A percentile compares a stretch with the other conserved stretches of the same genome.
phyloP scores from a whole-genome alignment of 495 filamentous ascomycete genomes.

The Neurospora terricola region DNA sequence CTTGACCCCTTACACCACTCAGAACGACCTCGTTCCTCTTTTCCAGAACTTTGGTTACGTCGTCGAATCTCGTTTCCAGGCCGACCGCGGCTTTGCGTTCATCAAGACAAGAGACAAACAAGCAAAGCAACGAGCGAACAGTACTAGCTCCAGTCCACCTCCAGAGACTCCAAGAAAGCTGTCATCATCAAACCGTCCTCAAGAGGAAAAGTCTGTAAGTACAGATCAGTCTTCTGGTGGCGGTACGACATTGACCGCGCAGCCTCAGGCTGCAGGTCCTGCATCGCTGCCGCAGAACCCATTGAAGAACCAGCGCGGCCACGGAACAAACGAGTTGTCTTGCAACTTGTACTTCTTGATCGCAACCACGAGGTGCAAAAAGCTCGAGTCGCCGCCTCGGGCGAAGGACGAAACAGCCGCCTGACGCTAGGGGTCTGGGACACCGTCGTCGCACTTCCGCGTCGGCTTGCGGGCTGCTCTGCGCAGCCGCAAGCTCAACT shows the following conservation, averaged over 20 bases:
- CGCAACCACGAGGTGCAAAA: no score
- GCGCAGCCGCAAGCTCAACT: conserved; percentile 76
- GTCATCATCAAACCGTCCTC: neutral
- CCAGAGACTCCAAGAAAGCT: neutral
- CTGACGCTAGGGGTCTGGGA: neutral
- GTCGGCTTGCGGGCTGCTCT: conserved; percentile 82
- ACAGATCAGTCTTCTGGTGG: neutral
- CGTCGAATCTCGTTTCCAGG: conserved; percentile 53
- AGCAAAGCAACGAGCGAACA: no score
- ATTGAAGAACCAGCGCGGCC: no score
- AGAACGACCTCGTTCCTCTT: conserved; percentile 86
- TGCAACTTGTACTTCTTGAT: no score
- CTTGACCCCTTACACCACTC: conserved; percentile 73
- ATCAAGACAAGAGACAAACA: no score
- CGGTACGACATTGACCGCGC: neutral
- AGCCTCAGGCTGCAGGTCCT: neutral
- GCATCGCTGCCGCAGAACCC: neutral
- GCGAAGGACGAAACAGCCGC: neutral
- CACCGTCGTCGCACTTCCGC: conserved; percentile 57
- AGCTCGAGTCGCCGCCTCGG: neutral
- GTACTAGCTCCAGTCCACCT: neutral
- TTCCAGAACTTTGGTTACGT: conserved; percentile 99
- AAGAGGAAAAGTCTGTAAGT: neutral
- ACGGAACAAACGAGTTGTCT: no score
- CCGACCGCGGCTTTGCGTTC: no score